Conservation (phyloP, 1,284 basidiomycete species). For the Retiboletus flavoniger region DNA sequence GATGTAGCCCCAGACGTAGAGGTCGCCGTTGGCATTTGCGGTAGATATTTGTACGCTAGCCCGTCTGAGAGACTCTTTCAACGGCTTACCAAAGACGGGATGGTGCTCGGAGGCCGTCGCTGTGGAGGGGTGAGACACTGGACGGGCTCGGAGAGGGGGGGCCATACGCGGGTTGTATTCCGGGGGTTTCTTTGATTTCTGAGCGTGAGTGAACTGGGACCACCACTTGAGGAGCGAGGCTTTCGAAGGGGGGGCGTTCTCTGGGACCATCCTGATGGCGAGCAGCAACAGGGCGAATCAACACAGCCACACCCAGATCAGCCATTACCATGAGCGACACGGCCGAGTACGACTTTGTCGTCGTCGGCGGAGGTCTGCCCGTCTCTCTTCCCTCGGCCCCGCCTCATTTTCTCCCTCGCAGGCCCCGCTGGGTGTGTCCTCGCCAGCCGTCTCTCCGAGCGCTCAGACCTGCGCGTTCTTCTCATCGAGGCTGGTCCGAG, state of each 20-base stretch:
- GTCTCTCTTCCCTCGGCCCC: neutral
- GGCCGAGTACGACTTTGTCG: constrained; percentile 61
- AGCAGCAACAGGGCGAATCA: neutral
- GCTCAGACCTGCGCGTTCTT: constrained; percentile 53
- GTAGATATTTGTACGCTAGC: constrained; percentile 95
- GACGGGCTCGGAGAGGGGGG: constrained; percentile 3
- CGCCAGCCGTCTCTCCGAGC: constrained; percentile 63
- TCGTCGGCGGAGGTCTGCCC: constrained; percentile 59
- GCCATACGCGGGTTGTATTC: constrained; percentile 41
- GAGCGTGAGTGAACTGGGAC: constrained; percentile 68
- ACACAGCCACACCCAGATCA: constrained; percentile 19
- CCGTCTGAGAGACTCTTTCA: constrained; percentile 80
- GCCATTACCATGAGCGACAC: no score
- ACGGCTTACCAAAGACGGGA: constrained; percentile 82
- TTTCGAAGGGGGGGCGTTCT: constrained; percentile 48
- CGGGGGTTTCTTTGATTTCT: constrained; percentile 54
- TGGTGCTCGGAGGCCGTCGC: constrained; percentile 37
- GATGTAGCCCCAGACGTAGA: constrained; percentile 92
- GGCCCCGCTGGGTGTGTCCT: constrained; percentile 70
- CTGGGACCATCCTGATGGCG: constrained; percentile 26
- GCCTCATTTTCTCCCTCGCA: constrained; percentile 24
- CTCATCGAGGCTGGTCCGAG: constrained; percentile 67
- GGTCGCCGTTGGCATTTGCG: constrained; percentile 76
- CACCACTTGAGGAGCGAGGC: constrained; percentile 81
- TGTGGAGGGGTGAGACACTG: constrained; percentile 6